Evolutionary conservation across 164 flowering plant genomes (phyloP).

Genomic region (Magnolia officinalis): DNA sequence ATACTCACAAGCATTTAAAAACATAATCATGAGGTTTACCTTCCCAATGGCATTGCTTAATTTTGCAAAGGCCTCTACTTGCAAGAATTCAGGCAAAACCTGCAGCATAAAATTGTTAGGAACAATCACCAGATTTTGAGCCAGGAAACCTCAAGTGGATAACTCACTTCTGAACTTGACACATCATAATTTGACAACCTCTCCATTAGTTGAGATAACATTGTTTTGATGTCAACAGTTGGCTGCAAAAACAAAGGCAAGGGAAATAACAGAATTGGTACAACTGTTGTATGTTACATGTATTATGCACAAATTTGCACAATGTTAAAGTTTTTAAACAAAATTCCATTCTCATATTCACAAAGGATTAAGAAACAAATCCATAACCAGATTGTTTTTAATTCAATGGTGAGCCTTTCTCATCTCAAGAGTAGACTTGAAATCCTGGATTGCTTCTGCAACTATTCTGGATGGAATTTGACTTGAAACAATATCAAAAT

Average conservation of each 20-base stretch:
- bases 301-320: background rate
- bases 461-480: background rate
- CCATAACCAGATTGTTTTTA: background rate
- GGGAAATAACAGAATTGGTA: no score
- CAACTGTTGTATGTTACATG: background rate
- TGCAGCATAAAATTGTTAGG: constrained; percentile 25
- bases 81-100: constrained; percentile 91
- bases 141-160: background rate
- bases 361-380: background rate
- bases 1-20: constrained; percentile 6
- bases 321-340: background rate
- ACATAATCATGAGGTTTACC: constrained; percentile 36
- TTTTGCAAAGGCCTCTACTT: constrained; percentile 95
- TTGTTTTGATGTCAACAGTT: constrained; percentile 89
- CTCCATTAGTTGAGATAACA: constrained; percentile 88
- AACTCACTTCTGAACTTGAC: constrained; percentile 65
- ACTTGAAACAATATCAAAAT: background rate
- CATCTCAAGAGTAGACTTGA: background rate
- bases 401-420: background rate
- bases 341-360: background rate
- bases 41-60: constrained; percentile 89
- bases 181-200: constrained; percentile 93
- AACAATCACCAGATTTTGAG: constrained; percentile 3
- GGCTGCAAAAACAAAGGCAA: constrained; percentile 49
- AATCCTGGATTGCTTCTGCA: background rate